Evolutionary conservation across 2,329 filamentous ascomycete genomes (phyloP), one percentile per base, ranked within the genome.

Genomic region (Trichophyton schoenleinii): DNA sequence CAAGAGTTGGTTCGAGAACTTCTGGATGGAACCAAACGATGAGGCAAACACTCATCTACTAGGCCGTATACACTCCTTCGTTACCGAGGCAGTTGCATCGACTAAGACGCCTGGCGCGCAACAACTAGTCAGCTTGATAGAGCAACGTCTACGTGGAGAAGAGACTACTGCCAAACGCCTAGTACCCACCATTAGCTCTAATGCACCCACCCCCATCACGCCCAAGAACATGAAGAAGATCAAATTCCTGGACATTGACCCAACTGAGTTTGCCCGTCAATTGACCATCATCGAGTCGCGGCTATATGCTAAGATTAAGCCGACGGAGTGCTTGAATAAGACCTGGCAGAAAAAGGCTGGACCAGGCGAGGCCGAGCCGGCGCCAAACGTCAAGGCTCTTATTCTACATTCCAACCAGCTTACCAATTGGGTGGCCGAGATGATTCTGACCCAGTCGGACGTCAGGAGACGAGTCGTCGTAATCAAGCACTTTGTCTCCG

Each of bases 171-270:
- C 87, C 8, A 91, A 95, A 70, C 85, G 89, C 38, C 82, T 99
- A 71, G 86, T 99, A 18, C 85, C 94, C 64, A 97, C 91, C 0
- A 79, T 94, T 65, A 92, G 86, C 71, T 86, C 87, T 68, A 87
- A 89, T 64, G 88, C 89, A 0, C 92, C 94, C 3, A 79, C 87
- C 41, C 90, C 94, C 0, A 96, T 97, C 70, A 85, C 96, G 72
- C 94, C 94, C 1, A 96, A 96, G 81, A 96, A 97, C 73, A 95
- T 99, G 91, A 96, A 94, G 82, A 99, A 96, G 76, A 83, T 99
- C 68, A 99, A 97, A 74, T 97, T 99, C 77, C 78, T 97, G 61
- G 94, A 99, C 71, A 96, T 99, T 67, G 94, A 99, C 71, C 86
- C 91, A 0, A 89, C 88, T 0, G 94, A 99, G 71, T 97, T 99